Conservation (phyloP, 2,329 filamentous ascomycete genomes). For the Seiridium unicorne region DNA sequence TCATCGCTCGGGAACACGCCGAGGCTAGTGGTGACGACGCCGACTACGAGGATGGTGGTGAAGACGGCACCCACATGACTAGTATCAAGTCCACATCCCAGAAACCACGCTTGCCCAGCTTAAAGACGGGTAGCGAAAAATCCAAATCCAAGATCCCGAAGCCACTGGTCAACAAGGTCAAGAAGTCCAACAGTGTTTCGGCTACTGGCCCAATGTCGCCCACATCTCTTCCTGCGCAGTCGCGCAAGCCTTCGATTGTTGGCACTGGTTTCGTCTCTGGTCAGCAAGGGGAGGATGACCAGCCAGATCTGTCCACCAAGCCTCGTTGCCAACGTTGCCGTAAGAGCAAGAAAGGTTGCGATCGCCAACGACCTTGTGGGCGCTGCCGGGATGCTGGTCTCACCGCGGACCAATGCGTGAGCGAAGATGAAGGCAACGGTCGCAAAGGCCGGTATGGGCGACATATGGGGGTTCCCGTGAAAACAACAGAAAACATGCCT, state of each 20-base stretch:
- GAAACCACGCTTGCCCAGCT: slow-evolving; percentile 27
- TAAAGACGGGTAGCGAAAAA: slow-evolving; percentile 42
- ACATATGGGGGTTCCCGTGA: slow-evolving; percentile 67
- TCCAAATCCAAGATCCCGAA: slow-evolving; percentile 33
- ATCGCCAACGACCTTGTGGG: slow-evolving; percentile 91
- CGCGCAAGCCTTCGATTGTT: slow-evolving; percentile 73
- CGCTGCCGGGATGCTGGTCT: slow-evolving; percentile 96
- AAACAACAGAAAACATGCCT: slow-evolving; percentile 49
- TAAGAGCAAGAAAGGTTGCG: slow-evolving; percentile 99
- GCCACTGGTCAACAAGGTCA: slow-evolving; percentile 46
- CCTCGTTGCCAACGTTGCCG: slow-evolving; percentile 96
- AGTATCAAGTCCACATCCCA: slow-evolving; percentile 40
- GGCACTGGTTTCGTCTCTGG: slow-evolving; percentile 50
- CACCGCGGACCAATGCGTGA: slow-evolving; percentile 88
- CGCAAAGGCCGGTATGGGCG: slow-evolving; percentile 88
- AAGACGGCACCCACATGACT: slow-evolving; percentile 39
- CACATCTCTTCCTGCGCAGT: slow-evolving; percentile 63
- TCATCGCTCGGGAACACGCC: slow-evolving; percentile 38
- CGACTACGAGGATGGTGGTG: slow-evolving; percentile 46
- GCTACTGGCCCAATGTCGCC: slow-evolving; percentile 55
- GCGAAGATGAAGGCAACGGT: slow-evolving; percentile 96
- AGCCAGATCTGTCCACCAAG: slow-evolving; percentile 91
- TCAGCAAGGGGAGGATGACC: slow-evolving; percentile 76
- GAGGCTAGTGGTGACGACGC: slow-evolving; percentile 59
- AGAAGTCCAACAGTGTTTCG: slow-evolving; percentile 44